phyloP scores from a whole-genome alignment of 2,329 filamentous ascomycete genomes.

The Cytospora chrysosperma region DNA sequence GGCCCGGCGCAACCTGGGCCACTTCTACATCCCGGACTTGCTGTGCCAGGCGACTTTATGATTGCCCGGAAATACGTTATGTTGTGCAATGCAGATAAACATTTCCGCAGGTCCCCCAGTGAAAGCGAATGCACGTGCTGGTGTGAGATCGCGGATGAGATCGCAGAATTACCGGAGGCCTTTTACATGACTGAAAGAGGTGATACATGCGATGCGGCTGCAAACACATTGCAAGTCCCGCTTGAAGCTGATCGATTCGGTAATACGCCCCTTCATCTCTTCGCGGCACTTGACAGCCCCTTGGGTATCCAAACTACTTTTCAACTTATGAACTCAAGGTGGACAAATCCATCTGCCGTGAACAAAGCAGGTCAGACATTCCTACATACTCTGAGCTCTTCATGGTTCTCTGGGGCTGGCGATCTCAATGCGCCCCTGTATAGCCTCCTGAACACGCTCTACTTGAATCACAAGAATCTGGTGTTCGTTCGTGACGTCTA shows the following conservation, averaged over 20 bases:
- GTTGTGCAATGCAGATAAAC: constrained; percentile 11
- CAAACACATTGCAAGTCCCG: constrained; percentile 27
- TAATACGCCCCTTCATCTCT: constrained; percentile 48
- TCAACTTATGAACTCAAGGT: constrained; percentile 28
- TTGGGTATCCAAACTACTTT: constrained; percentile 29
- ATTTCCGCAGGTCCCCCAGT: constrained; percentile 17
- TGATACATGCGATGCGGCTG: constrained; percentile 31
- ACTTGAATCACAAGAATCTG: constrained; percentile 26
- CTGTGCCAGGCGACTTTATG: constrained; percentile 52
- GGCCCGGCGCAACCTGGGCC: constrained; percentile 28
- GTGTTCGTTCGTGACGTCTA: constrained; percentile 42
- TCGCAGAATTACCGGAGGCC: constrained; percentile 22
- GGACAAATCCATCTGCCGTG: constrained; percentile 30
- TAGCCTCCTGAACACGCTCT: constrained; percentile 36
- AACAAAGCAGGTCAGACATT: constrained; percentile 52
- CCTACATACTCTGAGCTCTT: constrained; percentile 42
- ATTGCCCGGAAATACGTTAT: constrained; percentile 29
- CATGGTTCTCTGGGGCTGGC: constrained; percentile 35
- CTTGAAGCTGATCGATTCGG: constrained; percentile 42
- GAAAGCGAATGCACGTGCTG: constrained; percentile 30
- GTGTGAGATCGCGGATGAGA: constrained; percentile 34
- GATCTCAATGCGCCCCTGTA: constrained; percentile 29
- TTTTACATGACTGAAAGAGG: constrained; percentile 33
- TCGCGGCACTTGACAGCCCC: constrained; percentile 38
- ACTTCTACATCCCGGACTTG: constrained; percentile 29